Evolutionary conservation across 2,329 filamentous ascomycete species (phyloP).

Genomic region (Xylaria sp.): DNA sequence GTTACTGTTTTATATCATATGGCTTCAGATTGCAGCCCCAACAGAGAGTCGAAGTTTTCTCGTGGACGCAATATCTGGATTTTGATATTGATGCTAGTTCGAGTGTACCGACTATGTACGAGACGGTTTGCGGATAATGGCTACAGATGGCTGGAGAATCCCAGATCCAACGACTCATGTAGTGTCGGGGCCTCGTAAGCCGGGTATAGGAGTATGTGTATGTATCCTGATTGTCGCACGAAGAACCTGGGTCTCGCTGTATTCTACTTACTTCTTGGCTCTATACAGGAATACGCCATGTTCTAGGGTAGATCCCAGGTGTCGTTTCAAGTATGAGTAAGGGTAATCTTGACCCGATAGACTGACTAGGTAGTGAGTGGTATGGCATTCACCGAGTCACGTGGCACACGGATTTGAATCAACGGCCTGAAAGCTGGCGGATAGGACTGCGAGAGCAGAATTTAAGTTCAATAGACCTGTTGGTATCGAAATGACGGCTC

Average conservation of each 20-base stretch:
- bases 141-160: background rate
- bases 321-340: background rate
- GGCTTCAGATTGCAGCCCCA: background rate
- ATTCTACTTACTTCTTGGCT: too few relatives aligned
- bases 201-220: too few relatives aligned
- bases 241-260: too few relatives aligned
- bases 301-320: too few relatives aligned
- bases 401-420: background rate
- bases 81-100: background rate
- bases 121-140: background rate
- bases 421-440: background rate
- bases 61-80: background rate
- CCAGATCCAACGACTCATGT: background rate
- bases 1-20: background rate
- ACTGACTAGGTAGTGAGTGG: background rate
- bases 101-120: background rate
- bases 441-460: background rate
- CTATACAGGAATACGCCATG: too few relatives aligned
- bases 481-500: background rate
- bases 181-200: too few relatives aligned
- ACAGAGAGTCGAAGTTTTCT: background rate
- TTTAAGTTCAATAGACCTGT: constrained; percentile 18
- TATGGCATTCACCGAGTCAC: background rate
- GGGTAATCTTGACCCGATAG: background rate
- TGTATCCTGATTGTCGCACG: too few relatives aligned